A percentile compares a stretch with the other conserved stretches of the same genome.
Conservation (phyloP, 176 grass and related monocot species). For the Musa acuminata region DNA sequence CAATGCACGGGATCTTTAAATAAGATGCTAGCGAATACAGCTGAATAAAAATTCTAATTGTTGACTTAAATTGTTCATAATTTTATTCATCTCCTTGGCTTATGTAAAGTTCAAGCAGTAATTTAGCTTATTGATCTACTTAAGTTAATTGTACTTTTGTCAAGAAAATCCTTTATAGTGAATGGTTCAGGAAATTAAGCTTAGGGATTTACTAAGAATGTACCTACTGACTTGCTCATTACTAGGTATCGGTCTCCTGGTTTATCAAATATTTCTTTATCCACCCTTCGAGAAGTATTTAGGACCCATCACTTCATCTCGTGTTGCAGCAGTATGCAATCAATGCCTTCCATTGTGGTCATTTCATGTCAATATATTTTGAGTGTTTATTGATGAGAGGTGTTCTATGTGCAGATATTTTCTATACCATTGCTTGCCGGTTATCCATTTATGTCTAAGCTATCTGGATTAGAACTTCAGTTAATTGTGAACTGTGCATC, state of each 20-base stretch:
- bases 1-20: too few relatives aligned
- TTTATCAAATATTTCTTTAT: constrained; percentile 64
- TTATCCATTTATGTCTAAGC: constrained; percentile 47
- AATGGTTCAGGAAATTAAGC: too few relatives aligned
- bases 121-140: too few relatives aligned
- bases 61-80: too few relatives aligned
- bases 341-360: constrained; percentile 9
- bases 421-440: constrained; percentile 44
- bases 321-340: constrained; percentile 37
- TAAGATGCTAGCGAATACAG: too few relatives aligned
- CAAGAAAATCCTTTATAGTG: too few relatives aligned
- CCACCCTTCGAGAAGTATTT: constrained; percentile 30
- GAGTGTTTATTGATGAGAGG: too few relatives aligned
- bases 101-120: too few relatives aligned
- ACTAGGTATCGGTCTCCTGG: constrained; percentile 52
- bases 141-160: too few relatives aligned
- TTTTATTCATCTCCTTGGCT: too few relatives aligned
- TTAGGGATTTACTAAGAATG: too few relatives aligned
- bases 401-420: constrained; percentile 29
- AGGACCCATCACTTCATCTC: constrained; percentile 31
- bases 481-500: constrained; percentile 47
- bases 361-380: background rate
- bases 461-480: constrained; percentile 38
- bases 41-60: too few relatives aligned
- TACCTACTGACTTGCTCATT: constrained; percentile 4